Evolutionary conservation across 805 yeast species (phyloP).

Genomic region (Trichomonascus vanleenenianus): DNA sequence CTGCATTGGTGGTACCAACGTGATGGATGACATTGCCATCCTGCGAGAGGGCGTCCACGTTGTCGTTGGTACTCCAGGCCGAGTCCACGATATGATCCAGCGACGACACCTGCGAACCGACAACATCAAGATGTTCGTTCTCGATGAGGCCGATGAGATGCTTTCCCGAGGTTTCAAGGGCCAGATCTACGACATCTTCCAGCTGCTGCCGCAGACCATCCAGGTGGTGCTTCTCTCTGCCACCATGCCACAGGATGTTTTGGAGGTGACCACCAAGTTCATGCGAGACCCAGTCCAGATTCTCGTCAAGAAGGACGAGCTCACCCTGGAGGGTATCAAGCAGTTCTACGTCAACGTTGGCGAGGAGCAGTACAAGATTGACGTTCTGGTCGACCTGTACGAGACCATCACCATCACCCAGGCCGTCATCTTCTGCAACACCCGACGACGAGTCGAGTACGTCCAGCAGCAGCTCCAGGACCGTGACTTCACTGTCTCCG

Average conservation of each 20-base stretch:
- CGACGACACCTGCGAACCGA: slow-evolving; percentile 70
- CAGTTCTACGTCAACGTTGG: slow-evolving; percentile 89
- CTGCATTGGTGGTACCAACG: slow-evolving; percentile 87
- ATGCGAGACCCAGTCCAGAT: slow-evolving; percentile 92
- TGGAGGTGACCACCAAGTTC: slow-evolving; percentile 87
- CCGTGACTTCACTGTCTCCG: slow-evolving; percentile 82
- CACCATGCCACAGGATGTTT: slow-evolving; percentile 83
- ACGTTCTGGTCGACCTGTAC: slow-evolving; percentile 87
- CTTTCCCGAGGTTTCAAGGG: slow-evolving; percentile 90
- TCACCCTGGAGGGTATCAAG: slow-evolving; percentile 88
- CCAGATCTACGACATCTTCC: slow-evolving; percentile 89
- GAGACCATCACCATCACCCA: slow-evolving; percentile 94
- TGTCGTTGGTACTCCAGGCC: slow-evolving; percentile 96
- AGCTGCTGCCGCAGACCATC: slow-evolving; percentile 69
- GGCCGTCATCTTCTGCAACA: slow-evolving; percentile 97
- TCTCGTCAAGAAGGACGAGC: slow-evolving; percentile 88
- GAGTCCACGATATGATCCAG: slow-evolving; percentile 86
- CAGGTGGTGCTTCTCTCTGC: slow-evolving; percentile 96
- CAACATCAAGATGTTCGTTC: slow-evolving; percentile 74
- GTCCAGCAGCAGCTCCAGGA: slow-evolving; percentile 70
- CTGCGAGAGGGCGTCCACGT: slow-evolving; percentile 78
- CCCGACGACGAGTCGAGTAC: slow-evolving; percentile 91
- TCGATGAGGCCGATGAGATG: slow-evolving; percentile 97
- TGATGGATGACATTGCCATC: slow-evolving; percentile 71
- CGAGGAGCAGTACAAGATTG: slow-evolving; percentile 90